A percentile compares a stretch with the other conserved stretches of the same genome.
Evolutionary conservation across 768 basidiomycete genomes (phyloP).

Genomic region (Wakefieldia striispora): DNA sequence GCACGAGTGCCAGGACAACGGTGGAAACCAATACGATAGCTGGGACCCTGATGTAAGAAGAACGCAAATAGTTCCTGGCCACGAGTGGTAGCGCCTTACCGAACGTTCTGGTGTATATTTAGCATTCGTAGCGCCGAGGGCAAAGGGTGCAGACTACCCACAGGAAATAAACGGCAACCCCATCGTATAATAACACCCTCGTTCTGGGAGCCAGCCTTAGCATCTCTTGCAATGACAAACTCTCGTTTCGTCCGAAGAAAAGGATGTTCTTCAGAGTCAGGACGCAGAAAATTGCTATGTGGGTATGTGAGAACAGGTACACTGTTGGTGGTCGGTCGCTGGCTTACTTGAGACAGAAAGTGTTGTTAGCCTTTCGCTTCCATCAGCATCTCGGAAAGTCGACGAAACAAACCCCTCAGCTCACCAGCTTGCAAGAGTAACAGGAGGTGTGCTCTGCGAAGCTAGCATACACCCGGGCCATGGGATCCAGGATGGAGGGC

Average conservation of each 20-base stretch:
- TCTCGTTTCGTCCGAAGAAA: neutral
- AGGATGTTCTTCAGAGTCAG: slow-evolving; percentile 14
- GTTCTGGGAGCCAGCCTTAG: neutral
- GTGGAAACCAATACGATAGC: slow-evolving; percentile 17
- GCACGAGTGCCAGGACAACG: slow-evolving; percentile 11
- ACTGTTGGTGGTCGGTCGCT: neutral
- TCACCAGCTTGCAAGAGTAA: slow-evolving; percentile 24
- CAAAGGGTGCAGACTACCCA: slow-evolving; percentile 3
- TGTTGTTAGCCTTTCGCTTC: slow-evolving; percentile 12
- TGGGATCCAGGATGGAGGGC: slow-evolving; percentile 16
- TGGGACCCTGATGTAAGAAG: neutral
- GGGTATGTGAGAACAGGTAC: neutral
- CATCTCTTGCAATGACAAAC: neutral
- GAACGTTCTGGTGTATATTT: slow-evolving; percentile 12
- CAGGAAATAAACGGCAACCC: slow-evolving; percentile 16
- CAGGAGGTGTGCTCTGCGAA: slow-evolving; percentile 8
- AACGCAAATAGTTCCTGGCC: neutral
- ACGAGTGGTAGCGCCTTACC: slow-evolving; percentile 1
- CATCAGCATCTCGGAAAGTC: neutral
- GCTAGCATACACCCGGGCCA: slow-evolving; percentile 15
- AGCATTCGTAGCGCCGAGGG: neutral
- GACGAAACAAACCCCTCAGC: neutral
- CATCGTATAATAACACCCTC: slow-evolving; percentile 10
- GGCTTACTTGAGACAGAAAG: slow-evolving; percentile 20
- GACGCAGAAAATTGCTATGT: slow-evolving; percentile 14